Evolutionary conservation across 2,329 filamentous ascomycete genomes (phyloP).

Genomic region (Mycosphaerella sp.): DNA sequence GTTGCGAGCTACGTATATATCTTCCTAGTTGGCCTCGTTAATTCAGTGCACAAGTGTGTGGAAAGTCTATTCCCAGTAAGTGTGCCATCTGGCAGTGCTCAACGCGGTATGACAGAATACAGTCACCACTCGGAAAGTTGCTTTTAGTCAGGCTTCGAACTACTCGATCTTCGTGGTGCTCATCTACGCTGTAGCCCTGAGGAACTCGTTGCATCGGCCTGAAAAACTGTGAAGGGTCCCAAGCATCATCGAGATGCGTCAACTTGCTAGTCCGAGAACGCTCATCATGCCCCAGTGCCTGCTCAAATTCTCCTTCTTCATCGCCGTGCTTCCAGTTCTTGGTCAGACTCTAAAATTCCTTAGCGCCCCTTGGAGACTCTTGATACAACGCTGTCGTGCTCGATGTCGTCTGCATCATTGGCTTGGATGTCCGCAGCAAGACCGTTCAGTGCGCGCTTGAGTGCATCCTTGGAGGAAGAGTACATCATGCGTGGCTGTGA

Average conservation of each 20-base stretch:
- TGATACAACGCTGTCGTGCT: conserved; percentile 62
- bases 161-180: conserved; percentile 6
- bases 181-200: conserved; percentile 9
- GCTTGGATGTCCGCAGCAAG: conserved; percentile 72
- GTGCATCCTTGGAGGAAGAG: conserved; percentile 74
- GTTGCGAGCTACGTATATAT: neutral
- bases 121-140: neutral
- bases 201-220: neutral
- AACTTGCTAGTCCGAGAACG: neutral
- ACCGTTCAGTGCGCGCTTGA: conserved; percentile 72
- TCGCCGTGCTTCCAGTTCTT: neutral
- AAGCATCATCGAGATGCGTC: neutral
- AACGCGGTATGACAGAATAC: neutral
- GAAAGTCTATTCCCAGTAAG: neutral
- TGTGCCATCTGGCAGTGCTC: neutral
- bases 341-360: conserved; percentile 11
- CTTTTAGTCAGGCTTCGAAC: neutral
- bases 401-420: conserved; percentile 77
- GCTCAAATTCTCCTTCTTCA: neutral
- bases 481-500: conserved; percentile 82
- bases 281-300: neutral
- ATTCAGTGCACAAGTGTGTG: neutral
- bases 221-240: neutral
- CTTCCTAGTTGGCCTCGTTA: neutral
- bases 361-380: conserved; percentile 48